Evolutionary conservation across 2,329 filamentous ascomycete species (phyloP), one percentile per base, ranked within the genome.

Genomic region (Phaeosphaeria sp.): DNA sequence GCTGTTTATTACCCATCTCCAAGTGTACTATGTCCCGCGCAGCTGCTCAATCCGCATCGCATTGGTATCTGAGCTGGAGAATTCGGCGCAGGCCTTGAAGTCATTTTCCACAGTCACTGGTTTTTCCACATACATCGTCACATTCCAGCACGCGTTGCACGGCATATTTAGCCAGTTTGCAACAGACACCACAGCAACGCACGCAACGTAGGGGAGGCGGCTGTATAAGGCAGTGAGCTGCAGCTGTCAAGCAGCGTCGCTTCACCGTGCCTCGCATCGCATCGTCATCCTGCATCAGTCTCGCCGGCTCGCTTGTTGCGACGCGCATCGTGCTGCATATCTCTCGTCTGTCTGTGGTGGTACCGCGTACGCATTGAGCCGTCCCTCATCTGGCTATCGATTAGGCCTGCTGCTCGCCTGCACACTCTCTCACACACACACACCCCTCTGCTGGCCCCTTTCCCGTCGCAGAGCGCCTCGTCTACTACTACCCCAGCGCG

Each of bases 61-160:
- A 72, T 63, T 67, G 63, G 63, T 71, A 67, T 63, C 65, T 73
- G 67, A 74, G 74, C 66, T 67, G 72, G 65, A 71, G 72, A 72
- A 64, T 68, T 53, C 67, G 73, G 65, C 73, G 72, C 63, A 70
- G 66, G 50, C 61, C 65, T 52, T 67, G 65, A 68, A 49, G 43
- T 47, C n/a, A n/a, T n/a, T n/a, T n/a, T n/a, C n/a, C n/a, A n/a
- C n/a, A n/a, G n/a, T n/a, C n/a, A n/a, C n/a, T n/a, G n/a, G n/a
- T n/a, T n/a, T n/a, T n/a, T n/a, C n/a, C n/a, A n/a, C n/a, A n/a
- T n/a, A 11, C 30, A 36, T 36, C 46, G 51, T 48, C 54, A 53
- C 54, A 54, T 17, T 42, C 39, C 48, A 43, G 41, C 41, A 43
- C 7, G 5, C 13, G 30, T 36, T 36, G 30, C 30, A 36, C 30